Percentiles rank a stretch among this genome's conserved stretches.
Conservation (phyloP, 768 basidiomycete genomes). For the Lentinula boryana region DNA sequence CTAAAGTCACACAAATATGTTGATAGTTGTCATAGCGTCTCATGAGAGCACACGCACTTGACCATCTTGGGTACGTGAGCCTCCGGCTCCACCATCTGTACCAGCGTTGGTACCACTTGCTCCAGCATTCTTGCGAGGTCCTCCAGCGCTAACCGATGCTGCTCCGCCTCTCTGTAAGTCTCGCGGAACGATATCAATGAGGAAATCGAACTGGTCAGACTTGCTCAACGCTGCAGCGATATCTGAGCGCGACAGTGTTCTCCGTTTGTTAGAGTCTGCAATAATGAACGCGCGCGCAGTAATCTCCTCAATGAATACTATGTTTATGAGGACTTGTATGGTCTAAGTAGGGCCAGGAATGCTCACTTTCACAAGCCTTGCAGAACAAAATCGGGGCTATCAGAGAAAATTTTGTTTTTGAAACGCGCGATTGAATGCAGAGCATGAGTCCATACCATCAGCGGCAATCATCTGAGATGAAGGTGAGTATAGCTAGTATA, state of each 20-base stretch:
- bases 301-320: conserved; percentile 97
- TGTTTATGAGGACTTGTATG: background rate
- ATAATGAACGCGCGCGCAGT: conserved; percentile 94
- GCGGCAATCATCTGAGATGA: conserved; percentile 88
- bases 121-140: conserved; percentile 15
- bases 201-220: conserved; percentile 95
- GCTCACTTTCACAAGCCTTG: conserved; percentile 97
- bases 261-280: conserved; percentile 91
- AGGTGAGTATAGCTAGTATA: conserved; percentile 1
- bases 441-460: conserved; percentile 53
- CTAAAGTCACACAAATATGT: background rate
- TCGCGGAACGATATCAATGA: conserved; percentile 92
- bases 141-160: conserved; percentile 7
- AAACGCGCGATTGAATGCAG: background rate
- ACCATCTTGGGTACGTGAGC: background rate
- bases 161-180: conserved; percentile 52
- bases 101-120: background rate
- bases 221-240: conserved; percentile 90
- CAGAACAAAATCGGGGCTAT: conserved; percentile 91
- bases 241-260: conserved; percentile 90
- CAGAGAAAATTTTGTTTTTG: background rate
- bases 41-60: background rate
- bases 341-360: background rate
- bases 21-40: background rate
- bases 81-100: background rate